Evolutionary conservation across 2,329 filamentous ascomycete genomes (phyloP).

Genomic region (Colletotrichum simmondsii): DNA sequence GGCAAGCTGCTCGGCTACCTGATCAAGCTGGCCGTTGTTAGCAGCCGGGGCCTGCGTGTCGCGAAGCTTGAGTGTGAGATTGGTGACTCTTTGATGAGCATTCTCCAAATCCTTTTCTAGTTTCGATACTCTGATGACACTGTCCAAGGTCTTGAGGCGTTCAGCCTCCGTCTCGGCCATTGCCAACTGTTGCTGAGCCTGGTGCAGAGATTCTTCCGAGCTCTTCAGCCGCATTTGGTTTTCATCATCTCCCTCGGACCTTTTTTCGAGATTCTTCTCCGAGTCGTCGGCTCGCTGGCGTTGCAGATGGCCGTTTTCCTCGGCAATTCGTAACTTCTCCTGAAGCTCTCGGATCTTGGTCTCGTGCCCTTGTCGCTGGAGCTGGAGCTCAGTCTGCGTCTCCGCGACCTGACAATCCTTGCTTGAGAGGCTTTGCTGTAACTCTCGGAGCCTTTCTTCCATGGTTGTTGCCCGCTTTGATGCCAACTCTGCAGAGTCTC

Average conservation of each 20-base stretch:
- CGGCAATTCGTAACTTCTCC: not conserved
- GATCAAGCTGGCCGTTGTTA: not conserved
- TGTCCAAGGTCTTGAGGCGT: not conserved
- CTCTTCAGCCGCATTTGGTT: not conserved
- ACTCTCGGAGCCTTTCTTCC: not conserved
- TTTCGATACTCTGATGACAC: not conserved
- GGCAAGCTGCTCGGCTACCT: slow-evolving; percentile 13
- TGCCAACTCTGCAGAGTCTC: not conserved
- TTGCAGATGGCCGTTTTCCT: not conserved
- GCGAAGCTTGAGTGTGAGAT: slow-evolving; percentile 28
- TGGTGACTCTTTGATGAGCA: slow-evolving; percentile 28
- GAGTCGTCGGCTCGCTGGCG: not conserved
- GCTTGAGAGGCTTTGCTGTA: not conserved
- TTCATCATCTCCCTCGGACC: not conserved
- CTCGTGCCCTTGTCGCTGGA: not conserved
- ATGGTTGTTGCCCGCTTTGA: not conserved
- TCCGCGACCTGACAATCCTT: not conserved
- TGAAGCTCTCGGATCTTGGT: slow-evolving; percentile 13
- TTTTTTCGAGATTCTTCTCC: not conserved
- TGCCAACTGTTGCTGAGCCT: not conserved
- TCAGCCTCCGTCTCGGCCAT: not conserved
- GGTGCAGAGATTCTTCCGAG: not conserved
- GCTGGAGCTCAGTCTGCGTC: not conserved
- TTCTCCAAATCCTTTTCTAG: slow-evolving; percentile 17
- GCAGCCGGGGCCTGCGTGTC: not conserved